A percentile compares a stretch with the other conserved stretches of the same genome.
phyloP scores from a whole-genome alignment of 768 basidiomycete genomes.

The Clitopilus passeckerianus region DNA sequence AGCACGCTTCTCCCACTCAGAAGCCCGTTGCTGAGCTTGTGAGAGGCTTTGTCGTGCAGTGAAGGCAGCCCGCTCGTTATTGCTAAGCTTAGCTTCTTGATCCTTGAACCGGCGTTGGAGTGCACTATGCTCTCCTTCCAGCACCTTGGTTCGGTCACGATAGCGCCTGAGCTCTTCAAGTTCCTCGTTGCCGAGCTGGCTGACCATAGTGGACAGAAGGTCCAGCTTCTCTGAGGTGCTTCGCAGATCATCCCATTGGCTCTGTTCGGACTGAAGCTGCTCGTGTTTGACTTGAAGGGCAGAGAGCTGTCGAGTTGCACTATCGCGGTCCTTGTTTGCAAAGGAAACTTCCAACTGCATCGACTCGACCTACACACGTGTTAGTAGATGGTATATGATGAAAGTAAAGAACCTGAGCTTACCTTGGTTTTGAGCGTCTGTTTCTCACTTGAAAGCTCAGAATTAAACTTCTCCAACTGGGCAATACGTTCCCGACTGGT shows the following conservation, averaged over 20 bases:
- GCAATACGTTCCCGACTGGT: constrained; percentile 53
- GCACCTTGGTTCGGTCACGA: constrained; percentile 55
- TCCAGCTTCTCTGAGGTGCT: constrained; percentile 73
- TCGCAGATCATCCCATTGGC: constrained; percentile 75
- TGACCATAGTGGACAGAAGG: constrained; percentile 52
- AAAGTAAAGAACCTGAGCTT: constrained; percentile 12
- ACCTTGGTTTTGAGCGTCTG: constrained; percentile 59
- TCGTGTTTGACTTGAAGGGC: constrained; percentile 59
- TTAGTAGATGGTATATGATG: constrained; percentile 7
- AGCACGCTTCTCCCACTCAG: constrained; percentile 79
- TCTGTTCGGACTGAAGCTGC: constrained; percentile 53
- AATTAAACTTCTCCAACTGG: constrained; percentile 58
- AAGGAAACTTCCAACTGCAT: constrained; percentile 56
- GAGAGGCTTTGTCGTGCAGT: constrained; percentile 58
- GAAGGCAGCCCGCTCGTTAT: constrained; percentile 54
- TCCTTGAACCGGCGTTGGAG: constrained; percentile 75
- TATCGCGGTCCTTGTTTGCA: constrained; percentile 59
- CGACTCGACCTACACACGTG: constrained; percentile 45
- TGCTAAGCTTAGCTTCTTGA: constrained; percentile 55
- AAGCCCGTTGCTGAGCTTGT: constrained; percentile 71
- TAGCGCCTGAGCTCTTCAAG: constrained; percentile 61
- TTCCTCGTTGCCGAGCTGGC: constrained; percentile 66
- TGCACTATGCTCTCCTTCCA: constrained; percentile 64
- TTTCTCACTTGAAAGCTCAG: constrained; percentile 52
- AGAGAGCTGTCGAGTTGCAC: constrained; percentile 42